phyloP scores from a whole-genome alignment of 2,329 filamentous ascomycete species.

The Xylariaceae sp. region DNA sequence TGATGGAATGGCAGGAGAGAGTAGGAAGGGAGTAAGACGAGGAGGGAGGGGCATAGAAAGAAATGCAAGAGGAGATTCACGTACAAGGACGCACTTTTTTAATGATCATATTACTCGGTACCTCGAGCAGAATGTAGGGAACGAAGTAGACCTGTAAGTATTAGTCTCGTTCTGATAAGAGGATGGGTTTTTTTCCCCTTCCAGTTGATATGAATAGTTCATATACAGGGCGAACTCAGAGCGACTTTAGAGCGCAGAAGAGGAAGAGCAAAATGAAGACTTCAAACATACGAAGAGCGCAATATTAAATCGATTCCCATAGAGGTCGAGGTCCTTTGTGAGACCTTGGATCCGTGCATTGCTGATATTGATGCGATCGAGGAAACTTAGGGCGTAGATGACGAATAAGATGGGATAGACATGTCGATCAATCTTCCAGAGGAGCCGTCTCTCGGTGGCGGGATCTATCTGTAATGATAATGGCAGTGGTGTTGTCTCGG shows the following conservation, averaged over 20 bases:
- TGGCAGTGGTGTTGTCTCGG: too few relatives aligned
- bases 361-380: slow-evolving; percentile 45
- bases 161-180: too few relatives aligned
- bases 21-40: background rate
- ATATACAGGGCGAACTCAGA: too few relatives aligned
- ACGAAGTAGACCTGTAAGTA: slow-evolving; percentile 32
- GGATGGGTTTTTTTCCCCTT: too few relatives aligned
- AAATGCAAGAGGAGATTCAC: slow-evolving; percentile 5
- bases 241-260: too few relatives aligned
- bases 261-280: slow-evolving; percentile 8
- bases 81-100: slow-evolving; percentile 38
- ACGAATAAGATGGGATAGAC: slow-evolving; percentile 40
- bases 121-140: slow-evolving; percentile 42
- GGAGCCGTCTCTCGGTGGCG: slow-evolving; percentile 33
- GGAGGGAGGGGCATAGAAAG: background rate
- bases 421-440: slow-evolving; percentile 39
- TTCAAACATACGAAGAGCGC: slow-evolving; percentile 33
- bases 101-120: slow-evolving; percentile 44
- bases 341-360: slow-evolving; percentile 45
- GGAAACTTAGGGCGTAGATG: slow-evolving; percentile 40
- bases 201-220: too few relatives aligned
- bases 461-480: too few relatives aligned
- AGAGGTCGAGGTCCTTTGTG: slow-evolving; percentile 38
- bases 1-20: background rate
- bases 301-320: slow-evolving; percentile 41